These are phyloP conservation scores for Paxillus involutus DNA, from an alignment of 768 basidiomycete species.

Conservation along the genomic window DNA sequence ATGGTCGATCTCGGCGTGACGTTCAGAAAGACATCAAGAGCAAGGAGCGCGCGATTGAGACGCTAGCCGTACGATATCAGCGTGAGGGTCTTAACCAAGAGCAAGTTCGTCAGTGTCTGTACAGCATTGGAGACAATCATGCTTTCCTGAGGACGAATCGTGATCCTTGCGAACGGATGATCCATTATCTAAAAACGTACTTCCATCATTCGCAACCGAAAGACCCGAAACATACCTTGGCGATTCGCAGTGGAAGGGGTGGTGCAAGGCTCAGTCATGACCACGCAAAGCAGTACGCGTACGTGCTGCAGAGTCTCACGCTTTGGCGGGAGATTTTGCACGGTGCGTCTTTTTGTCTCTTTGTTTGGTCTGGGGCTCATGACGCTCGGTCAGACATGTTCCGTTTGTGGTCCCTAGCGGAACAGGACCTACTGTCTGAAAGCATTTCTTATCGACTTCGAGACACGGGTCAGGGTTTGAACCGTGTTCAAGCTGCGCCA, in stretches of 20 bases:
- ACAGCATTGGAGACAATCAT: conserved; percentile 89
- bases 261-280: conserved; percentile 84
- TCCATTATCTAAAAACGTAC: conserved; percentile 67
- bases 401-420: conserved; percentile 79
- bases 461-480: conserved; percentile 89
- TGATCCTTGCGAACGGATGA: conserved; percentile 88
- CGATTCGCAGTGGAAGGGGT: conserved; percentile 78
- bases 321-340: conserved; percentile 86
- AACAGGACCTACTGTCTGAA: conserved; percentile 80
- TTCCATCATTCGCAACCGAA: conserved; percentile 75
- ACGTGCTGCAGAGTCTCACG: conserved; percentile 83
- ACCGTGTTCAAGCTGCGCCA: conserved; percentile 83
- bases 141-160: conserved; percentile 85
- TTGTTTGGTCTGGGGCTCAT: background rate
- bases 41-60: conserved; percentile 85
- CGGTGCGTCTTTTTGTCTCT: conserved; percentile 41
- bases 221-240: conserved; percentile 64
- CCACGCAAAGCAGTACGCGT: conserved; percentile 82
- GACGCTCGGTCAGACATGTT: conserved; percentile 67
- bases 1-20: conserved; percentile 69
- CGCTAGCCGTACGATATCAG: conserved; percentile 62
- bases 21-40: conserved; percentile 80
- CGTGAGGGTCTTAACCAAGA: conserved; percentile 62
- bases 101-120: conserved; percentile 72
- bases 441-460: conserved; percentile 74